These are phyloP conservation scores for Macrocybe gigantea DNA, from an alignment of 768 basidiomycete genomes.

Conservation along the genomic window DNA sequence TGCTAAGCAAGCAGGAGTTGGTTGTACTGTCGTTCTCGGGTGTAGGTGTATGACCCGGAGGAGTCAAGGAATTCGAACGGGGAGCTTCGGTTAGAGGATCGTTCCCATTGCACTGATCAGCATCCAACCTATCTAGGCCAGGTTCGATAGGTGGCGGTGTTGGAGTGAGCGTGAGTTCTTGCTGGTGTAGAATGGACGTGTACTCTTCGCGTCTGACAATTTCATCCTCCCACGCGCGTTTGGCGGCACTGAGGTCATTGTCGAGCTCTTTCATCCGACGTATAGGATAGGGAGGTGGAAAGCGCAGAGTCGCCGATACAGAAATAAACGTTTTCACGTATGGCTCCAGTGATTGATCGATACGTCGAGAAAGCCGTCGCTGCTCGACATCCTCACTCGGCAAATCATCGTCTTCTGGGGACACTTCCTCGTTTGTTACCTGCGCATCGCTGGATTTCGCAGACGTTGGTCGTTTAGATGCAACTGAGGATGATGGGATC, in stretches of 20 bases:
- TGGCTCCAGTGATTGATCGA: constrained; percentile 76
- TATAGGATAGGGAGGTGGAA: constrained; percentile 88
- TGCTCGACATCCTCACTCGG: constrained; percentile 71
- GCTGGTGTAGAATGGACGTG: constrained; percentile 32
- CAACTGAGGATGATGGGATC: constrained; percentile 6
- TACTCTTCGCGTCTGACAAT: constrained; percentile 73
- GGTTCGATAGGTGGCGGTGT: constrained; percentile 45
- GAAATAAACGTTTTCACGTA: constrained; percentile 88
- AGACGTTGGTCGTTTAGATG: constrained; percentile 21
- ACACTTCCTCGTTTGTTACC: constrained; percentile 23
- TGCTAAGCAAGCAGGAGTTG: constrained; percentile 13
- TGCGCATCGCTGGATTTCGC: constrained; percentile 20
- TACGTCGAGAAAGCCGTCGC: constrained; percentile 63
- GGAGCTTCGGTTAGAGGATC: constrained; percentile 19
- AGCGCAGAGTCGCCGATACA: constrained; percentile 86
- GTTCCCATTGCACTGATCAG: constrained; percentile 18
- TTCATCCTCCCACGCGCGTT: constrained; percentile 84
- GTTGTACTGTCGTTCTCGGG: constrained; percentile 16
- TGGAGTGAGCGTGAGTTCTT: constrained; percentile 37
- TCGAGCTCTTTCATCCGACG: constrained; percentile 86
- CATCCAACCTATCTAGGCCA: constrained; percentile 20
- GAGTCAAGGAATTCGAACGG: constrained; percentile 21
- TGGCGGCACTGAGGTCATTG: constrained; percentile 61
- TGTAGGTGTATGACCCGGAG: constrained; percentile 19
- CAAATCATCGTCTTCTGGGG: constrained; percentile 37